Evolutionary conservation across 176 grass and related monocot genomes (phyloP), one percentile per base, ranked within the genome.

Genomic region (Ampelocalamus luodianensis): DNA sequence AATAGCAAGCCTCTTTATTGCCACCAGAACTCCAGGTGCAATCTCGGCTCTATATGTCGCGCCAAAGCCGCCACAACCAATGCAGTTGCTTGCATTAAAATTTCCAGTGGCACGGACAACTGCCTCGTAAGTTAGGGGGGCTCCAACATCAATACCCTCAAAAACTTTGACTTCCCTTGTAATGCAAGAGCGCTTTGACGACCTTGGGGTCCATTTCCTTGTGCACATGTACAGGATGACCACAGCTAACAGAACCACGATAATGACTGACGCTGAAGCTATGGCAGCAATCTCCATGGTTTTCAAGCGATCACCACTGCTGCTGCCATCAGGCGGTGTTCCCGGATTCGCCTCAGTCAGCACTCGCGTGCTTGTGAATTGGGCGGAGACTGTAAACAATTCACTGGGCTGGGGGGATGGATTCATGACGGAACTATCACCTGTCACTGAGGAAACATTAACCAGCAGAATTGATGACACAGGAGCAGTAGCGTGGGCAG

Each of bases 61-160:
- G 38, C 92, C 95, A 86, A 94, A 97, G 63, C 92, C 92, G 1
- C 95, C 95, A 77, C 51, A 88, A 56, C 95, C 95, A 73, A 97
- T 97, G 74, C 92, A 97, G 70, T 94, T 97, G 72, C 90, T 94
- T 46, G 90, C 86, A 48, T 91, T 97, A 34, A 97, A 97, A 91
- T 89, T 90, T 17, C 92, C 90, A 15, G 90, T 94, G 55, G 95
- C 90, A 18, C 65, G 88, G 15, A 91, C 82, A 75, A 97, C 88
- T 43, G 77, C 74, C 72, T 94, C 92, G 39, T 94, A 94, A 62
- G 92, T 94, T 42, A 97, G 26, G 44, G 79, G 74, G 15, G 65
- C 92, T 65, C 90, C 92, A 50, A 94, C 89, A n/a, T 97, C 90
- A 49, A 79, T 38, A 55, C 78, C 77, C 7, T 85, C 86, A 70